Evolutionary conservation across 371 early-diverging fungal species (phyloP), one percentile per base, ranked within the genome.

Genomic region (Nematocida minor): DNA sequence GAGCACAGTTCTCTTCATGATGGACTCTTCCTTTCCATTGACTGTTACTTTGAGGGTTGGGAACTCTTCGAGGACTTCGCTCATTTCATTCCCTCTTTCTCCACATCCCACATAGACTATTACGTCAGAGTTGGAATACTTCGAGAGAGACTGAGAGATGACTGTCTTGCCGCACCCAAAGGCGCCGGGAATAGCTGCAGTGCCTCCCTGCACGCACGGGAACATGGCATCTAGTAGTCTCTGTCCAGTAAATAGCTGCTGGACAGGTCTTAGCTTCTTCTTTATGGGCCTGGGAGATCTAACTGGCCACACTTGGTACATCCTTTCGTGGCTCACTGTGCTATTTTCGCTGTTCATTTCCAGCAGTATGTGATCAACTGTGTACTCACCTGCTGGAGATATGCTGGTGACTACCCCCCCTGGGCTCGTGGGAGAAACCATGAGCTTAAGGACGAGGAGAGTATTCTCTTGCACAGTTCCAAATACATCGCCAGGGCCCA

Each of bases 151-250:
- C 86, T 99, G 99, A 2, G 97, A 97, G 86, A 99, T 99, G 70
- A 99, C 99, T 60, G 99, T 99, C 88, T 99, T 99, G 63, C 99
- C 99, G 87, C 99, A 99, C 44, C 99, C 99, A 86, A 99, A 99
- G 63, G 99, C 99, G 68, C 99, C 99, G 16, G 99, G 99, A 87
- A 99, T 95, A 42, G 98, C 98, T 4, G 96, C 96, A 16, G 99
- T 99, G 69, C 99, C 99, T 79, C 99, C 99, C 87, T 96, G 96
- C 4, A 97, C 98, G 88, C 97, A 96, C 86, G 99, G 99, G 90
- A 99, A 99, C 27, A 99, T 89, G 32, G 94, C 91, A 82, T 99
- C 99, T 80, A 99, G 88, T 18, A 99, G 95, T 84, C 99, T 91
- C 86, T 98, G 98, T 55, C 99, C 99, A 44, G 97, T 97, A 81